A percentile compares a stretch with the other conserved stretches of the same genome.
Conservation (phyloP, 495 filamentous ascomycete species). For the Penicillium malachiteum region DNA sequence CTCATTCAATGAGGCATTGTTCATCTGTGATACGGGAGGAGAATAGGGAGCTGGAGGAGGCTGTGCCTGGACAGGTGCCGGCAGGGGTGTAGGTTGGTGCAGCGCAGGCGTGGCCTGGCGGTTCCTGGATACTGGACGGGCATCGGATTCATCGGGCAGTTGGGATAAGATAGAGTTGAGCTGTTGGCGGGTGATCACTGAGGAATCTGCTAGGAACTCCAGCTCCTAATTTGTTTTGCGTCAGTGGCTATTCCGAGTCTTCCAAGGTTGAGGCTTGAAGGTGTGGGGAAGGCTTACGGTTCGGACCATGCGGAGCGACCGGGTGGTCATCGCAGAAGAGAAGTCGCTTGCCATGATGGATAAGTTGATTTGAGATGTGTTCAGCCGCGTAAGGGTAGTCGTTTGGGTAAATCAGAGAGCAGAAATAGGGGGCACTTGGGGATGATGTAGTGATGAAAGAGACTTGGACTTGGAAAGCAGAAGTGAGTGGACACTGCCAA, state of each 20-base stretch:
- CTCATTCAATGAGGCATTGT: constrained; percentile 50
- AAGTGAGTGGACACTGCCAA: background rate
- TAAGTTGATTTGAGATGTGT: background rate
- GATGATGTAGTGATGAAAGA: background rate
- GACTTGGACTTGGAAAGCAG: background rate
- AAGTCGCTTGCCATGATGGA: constrained; percentile 42
- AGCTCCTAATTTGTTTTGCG: constrained; percentile 66
- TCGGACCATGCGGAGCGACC: constrained; percentile 83
- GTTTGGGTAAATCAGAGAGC: background rate
- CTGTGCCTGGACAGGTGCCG: constrained; percentile 36
- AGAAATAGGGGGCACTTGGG: background rate
- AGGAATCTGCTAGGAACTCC: constrained; percentile 78
- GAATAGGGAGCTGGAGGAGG: constrained; percentile 39
- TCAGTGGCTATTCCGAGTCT: constrained; percentile 9
- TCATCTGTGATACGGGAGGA: constrained; percentile 44
- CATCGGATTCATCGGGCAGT: constrained; percentile 62
- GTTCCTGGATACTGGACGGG: constrained; percentile 28
- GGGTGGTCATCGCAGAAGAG: constrained; percentile 60
- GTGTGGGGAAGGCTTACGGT: constrained; percentile 55
- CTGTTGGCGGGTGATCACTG: constrained; percentile 67
- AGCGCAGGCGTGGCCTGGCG: constrained; percentile 6
- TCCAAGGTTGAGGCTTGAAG: background rate
- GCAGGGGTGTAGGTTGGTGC: constrained; percentile 18
- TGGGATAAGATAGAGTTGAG: constrained; percentile 69
- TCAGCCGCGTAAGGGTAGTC: background rate